phyloP scores from a whole-genome alignment of 805 yeast genomes.

The Saturnispora silvae region DNA sequence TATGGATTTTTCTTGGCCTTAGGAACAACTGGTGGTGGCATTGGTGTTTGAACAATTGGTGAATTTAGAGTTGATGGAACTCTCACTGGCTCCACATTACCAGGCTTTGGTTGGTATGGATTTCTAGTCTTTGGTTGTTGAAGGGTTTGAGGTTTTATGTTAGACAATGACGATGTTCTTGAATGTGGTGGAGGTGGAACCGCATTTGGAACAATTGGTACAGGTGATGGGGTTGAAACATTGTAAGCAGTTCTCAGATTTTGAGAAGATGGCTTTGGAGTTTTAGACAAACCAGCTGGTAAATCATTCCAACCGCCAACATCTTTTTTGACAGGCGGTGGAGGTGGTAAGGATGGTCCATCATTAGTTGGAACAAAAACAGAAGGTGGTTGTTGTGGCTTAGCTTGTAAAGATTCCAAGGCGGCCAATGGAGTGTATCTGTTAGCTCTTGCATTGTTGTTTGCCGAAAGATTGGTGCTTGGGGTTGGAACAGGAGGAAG shows the following conservation, averaged over 20 bases:
- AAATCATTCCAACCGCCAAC: conserved; percentile 68
- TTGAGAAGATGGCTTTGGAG: conserved; percentile 16
- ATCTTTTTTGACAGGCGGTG: conserved; percentile 30
- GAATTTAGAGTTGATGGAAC: conserved; percentile 8
- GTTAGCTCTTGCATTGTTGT: conserved; percentile 26
- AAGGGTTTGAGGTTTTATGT: background rate
- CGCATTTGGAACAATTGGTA: conserved; percentile 15
- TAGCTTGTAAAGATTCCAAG: conserved; percentile 22
- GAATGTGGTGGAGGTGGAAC: conserved; percentile 23
- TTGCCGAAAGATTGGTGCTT: conserved; percentile 10
- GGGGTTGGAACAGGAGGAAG: background rate
- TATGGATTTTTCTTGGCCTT: conserved; percentile 22
- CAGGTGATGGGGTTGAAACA: conserved; percentile 3
- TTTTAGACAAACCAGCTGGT: conserved; percentile 34
- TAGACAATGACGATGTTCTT: conserved; percentile 23
- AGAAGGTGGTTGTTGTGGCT: conserved; percentile 15
- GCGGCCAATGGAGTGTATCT: conserved; percentile 30
- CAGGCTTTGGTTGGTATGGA: conserved; percentile 29
- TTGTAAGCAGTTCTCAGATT: conserved; percentile 15
- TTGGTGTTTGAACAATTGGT: conserved; percentile 16
- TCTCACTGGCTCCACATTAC: conserved; percentile 16
- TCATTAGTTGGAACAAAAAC: conserved; percentile 8
- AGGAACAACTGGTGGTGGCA: conserved; percentile 15
- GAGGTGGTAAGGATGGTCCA: conserved; percentile 22
- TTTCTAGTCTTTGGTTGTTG: conserved; percentile 14